Conservation (phyloP, 371 early-diverging fungal genomes). For the Saksenaea oblongispora region DNA sequence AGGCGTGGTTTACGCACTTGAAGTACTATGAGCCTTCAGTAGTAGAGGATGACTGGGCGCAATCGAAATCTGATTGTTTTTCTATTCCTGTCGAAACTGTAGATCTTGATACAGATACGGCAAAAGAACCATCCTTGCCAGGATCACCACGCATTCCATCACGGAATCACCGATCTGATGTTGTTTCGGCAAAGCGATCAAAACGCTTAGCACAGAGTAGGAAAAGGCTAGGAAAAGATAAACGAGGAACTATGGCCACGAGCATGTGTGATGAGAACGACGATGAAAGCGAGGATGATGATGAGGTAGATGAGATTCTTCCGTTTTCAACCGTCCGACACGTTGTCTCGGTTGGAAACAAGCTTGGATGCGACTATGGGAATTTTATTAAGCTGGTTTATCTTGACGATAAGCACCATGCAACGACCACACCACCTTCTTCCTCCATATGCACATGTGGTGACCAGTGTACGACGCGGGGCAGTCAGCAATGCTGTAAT, state of each 20-base stretch:
- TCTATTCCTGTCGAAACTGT: conserved; percentile 20
- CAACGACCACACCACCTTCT: not conserved
- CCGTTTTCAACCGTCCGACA: conserved; percentile 29
- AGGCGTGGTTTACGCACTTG: conserved; percentile 41
- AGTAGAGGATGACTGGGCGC: not conserved
- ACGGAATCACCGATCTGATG: not conserved
- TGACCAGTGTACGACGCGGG: not conserved
- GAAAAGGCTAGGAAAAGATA: not conserved
- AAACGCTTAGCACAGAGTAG: conserved; percentile 6
- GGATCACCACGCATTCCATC: not conserved
- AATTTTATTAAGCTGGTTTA: conserved; percentile 36
- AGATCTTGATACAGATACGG: not conserved
- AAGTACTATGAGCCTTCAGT: conserved; percentile 28
- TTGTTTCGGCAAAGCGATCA: not conserved
- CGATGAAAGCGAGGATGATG: conserved; percentile 10
- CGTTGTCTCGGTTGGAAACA: conserved; percentile 25
- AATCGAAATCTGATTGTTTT: not conserved
- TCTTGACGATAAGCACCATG: not conserved
- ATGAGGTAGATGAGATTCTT: conserved; percentile 30
- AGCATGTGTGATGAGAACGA: not conserved
- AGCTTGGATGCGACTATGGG: conserved; percentile 37
- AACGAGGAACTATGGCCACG: conserved; percentile 1
- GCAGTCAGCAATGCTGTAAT: not conserved
- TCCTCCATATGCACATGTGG: not conserved
- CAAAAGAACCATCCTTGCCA: conserved; percentile 4